Percentiles rank a stretch among this genome's conserved stretches.
Evolutionary conservation across 768 basidiomycete species (phyloP).

Genomic region (Plicaturopsis crispa): DNA sequence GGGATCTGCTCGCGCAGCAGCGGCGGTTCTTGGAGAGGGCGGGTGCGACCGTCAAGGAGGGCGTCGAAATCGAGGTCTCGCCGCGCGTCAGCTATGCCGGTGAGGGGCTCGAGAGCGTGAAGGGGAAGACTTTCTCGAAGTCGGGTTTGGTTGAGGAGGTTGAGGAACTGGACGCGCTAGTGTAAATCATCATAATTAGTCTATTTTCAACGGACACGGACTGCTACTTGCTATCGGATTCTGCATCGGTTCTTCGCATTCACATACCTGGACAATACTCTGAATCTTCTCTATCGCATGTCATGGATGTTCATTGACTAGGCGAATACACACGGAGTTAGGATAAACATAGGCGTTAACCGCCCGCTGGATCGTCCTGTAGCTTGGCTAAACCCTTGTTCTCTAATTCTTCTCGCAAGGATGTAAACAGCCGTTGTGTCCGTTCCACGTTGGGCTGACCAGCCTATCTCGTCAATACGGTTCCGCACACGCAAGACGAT

Average conservation of each 20-base stretch:
- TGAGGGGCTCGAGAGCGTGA: constrained; percentile 76
- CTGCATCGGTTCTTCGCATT: constrained; percentile 2
- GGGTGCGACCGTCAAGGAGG: constrained; percentile 66
- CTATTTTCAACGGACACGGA: constrained; percentile 7
- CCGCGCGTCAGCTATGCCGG: constrained; percentile 88
- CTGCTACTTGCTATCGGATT: constrained; percentile 2
- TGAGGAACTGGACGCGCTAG: constrained; percentile 67
- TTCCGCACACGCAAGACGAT: constrained; percentile 8
- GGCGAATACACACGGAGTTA: constrained; percentile 1
- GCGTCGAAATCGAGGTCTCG: constrained; percentile 84
- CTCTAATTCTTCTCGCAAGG: constrained; percentile 78
- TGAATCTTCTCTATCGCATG: constrained; percentile 3
- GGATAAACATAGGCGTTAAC: constrained; percentile 2
- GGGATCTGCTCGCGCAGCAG: constrained; percentile 86
- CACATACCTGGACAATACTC: constrained; percentile 6
- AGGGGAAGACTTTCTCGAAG: constrained; percentile 71
- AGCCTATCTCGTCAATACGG: constrained; percentile 9
- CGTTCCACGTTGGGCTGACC: constrained; percentile 73
- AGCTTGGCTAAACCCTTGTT: constrained; percentile 39
- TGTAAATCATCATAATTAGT: constrained; percentile 24
- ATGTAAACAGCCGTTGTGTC: constrained; percentile 73
- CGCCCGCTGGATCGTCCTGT: constrained; percentile 9
- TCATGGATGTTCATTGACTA: constrained; percentile 6
- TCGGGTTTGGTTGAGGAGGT: constrained; percentile 60
- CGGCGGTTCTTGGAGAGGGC: constrained; percentile 72